Evolutionary conservation across 2,329 filamentous ascomycete species (phyloP), one percentile per base, ranked within the genome.

Genomic region (Karstenula rhodostoma): DNA sequence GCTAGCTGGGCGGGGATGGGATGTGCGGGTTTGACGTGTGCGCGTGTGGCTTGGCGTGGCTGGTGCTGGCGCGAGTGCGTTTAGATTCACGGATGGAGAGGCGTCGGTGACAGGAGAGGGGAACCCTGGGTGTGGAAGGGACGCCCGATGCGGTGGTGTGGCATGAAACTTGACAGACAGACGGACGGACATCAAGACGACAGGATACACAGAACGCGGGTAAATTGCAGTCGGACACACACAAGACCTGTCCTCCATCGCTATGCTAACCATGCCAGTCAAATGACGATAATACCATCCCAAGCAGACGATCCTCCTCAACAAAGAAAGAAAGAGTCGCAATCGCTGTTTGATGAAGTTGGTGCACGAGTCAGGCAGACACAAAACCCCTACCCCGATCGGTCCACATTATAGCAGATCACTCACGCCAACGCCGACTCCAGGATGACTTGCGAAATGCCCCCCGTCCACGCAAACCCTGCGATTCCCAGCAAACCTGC

Each of bases 381-480:
- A 22, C 29, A 19, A 22, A 58, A 50, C 57, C 50, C 51, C 48
- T 50, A 37, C 43, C 50, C 50, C 29, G 51, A 59, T 56, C 25
- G 25, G 32, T 23, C 51, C 35, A 59, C 57, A 51, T 37, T 50
- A 59, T 50, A 17, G 48, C 35, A 58, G 56, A 56, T 43, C 32
- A n/a, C 29, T 37, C 29, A 33, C 23, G 35, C 49, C 22, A 54
- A 15, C n/a, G 10, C 32, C 32, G 22, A 42, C 50, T 17, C 15
- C 33, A 43, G 13, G 35, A 58, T 19, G 27, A 53, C 37, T 23
- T 25, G 56, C 40, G 15, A 48, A 44, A 47, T 44, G 47, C 51
- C 47, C 58, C 58, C 58, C 37, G 58, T 44, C 52, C 58, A 44
- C 49, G 44, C 50, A 57, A 57, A 48, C 47, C 59, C 59, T 50